These are phyloP conservation scores for Daldinia grandis DNA, from an alignment of 495 filamentous ascomycete species.

Conservation along the genomic window DNA sequence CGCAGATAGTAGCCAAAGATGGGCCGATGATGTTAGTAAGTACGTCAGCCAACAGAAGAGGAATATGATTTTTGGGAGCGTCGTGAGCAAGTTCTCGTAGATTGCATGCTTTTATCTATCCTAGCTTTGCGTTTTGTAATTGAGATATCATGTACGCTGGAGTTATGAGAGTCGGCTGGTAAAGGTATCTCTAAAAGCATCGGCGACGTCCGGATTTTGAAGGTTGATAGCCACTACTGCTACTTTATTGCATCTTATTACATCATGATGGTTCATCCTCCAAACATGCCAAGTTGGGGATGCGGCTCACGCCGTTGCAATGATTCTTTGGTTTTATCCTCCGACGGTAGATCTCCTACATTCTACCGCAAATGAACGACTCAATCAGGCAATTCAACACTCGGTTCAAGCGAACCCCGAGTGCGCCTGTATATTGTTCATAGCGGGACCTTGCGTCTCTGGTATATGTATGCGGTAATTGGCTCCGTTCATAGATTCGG, in stretches of 20 bases:
- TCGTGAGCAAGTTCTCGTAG: slow-evolving; percentile 57
- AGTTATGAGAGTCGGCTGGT: slow-evolving; percentile 18
- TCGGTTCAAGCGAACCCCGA: slow-evolving; percentile 23
- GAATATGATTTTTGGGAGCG: slow-evolving; percentile 73
- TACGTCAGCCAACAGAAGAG: slow-evolving; percentile 86
- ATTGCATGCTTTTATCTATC: neutral
- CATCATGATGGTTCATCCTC: neutral
- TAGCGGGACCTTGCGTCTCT: slow-evolving; percentile 7
- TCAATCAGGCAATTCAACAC: slow-evolving; percentile 33
- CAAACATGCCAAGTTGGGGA: slow-evolving; percentile 1
- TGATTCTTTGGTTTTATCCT: slow-evolving; percentile 25
- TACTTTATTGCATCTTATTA: neutral
- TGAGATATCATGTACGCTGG: slow-evolving; percentile 1
- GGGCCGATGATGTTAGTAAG: slow-evolving; percentile 86
- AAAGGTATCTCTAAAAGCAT: slow-evolving; percentile 25
- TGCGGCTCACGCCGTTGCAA: slow-evolving; percentile 10
- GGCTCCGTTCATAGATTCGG: slow-evolving; percentile 5
- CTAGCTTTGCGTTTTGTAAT: neutral
- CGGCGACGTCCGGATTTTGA: slow-evolving; percentile 10
- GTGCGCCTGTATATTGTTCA: slow-evolving; percentile 11
- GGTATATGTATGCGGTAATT: slow-evolving; percentile 30
- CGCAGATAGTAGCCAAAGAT: slow-evolving; percentile 79
- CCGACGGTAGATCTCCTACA: slow-evolving; percentile 47
- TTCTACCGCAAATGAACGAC: slow-evolving; percentile 44
- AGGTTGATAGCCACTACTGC: slow-evolving; percentile 6